Evolutionary conservation across 2,329 filamentous ascomycete genomes (phyloP).

Genomic region (Ceratocystis lukuohia): DNA sequence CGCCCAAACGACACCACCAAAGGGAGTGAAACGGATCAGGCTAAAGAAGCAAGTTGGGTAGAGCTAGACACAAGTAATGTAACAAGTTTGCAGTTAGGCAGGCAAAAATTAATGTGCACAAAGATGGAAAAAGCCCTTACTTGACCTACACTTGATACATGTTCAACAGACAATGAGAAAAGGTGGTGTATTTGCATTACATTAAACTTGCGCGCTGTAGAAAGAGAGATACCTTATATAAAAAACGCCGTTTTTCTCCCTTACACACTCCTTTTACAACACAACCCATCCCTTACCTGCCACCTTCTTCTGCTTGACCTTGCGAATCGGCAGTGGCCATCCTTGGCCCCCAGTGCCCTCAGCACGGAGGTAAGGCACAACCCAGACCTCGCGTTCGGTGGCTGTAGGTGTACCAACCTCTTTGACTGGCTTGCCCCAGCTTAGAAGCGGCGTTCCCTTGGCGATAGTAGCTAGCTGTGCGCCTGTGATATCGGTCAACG

Average conservation of each 20-base stretch:
- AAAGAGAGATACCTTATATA: background rate
- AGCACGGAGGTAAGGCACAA: conserved; percentile 61
- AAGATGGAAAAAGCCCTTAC: background rate
- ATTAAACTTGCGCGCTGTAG: background rate
- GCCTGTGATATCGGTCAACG: conserved; percentile 65
- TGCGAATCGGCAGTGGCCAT: conserved; percentile 77
- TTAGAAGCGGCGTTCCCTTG: conserved; percentile 70
- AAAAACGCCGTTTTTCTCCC: background rate
- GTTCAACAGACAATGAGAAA: background rate
- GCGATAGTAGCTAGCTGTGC: conserved; percentile 65
- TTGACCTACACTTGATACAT: background rate
- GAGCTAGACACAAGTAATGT: background rate
- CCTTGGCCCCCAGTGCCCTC: conserved; percentile 54
- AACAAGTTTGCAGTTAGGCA: background rate
- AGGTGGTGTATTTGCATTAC: background rate
- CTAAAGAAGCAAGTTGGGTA: background rate
- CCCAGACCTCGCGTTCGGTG: conserved; percentile 59
- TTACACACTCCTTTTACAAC: conserved; percentile 28
- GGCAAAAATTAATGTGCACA: background rate
- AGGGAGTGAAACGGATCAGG: background rate
- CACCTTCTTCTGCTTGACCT: conserved; percentile 67
- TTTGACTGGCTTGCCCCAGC: conserved; percentile 82
- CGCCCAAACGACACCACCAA: background rate
- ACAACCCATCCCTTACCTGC: conserved; percentile 62
- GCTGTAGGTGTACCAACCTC: conserved; percentile 45